Evolutionary conservation across 805 yeast species (phyloP).

Genomic region (Jamesozyma piceae): DNA sequence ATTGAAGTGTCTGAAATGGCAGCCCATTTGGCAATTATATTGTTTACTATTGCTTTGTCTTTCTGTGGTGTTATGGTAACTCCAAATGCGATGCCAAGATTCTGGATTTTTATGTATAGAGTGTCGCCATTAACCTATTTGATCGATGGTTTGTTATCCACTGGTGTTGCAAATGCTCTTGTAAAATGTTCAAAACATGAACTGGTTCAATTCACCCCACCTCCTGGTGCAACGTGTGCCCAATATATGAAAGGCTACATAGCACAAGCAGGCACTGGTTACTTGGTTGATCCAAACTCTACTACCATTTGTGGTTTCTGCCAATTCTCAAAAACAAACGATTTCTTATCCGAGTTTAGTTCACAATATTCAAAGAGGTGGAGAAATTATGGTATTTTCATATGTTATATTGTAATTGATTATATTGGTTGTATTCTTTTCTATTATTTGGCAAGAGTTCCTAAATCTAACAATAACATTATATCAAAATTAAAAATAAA

Average conservation of each 20-base stretch:
- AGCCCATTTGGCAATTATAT: constrained; percentile 47
- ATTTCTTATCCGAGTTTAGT: constrained; percentile 42
- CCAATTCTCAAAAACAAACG: constrained; percentile 45
- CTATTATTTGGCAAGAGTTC: constrained; percentile 65
- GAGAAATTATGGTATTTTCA: constrained; percentile 55
- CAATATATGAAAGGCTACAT: constrained; percentile 39
- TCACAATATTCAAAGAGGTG: constrained; percentile 35
- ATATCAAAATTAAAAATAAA: no score
- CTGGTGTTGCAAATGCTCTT: constrained; percentile 44
- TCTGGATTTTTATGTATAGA: constrained; percentile 76
- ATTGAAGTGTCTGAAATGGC: constrained; percentile 53
- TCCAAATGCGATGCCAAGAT: constrained; percentile 54
- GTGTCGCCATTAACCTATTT: constrained; percentile 65
- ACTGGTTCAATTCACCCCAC: constrained; percentile 42
- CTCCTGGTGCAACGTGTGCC: constrained; percentile 49
- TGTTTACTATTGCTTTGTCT: constrained; percentile 54
- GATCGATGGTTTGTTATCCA: constrained; percentile 44
- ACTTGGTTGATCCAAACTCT: constrained; percentile 37
- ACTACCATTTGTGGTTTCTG: constrained; percentile 54
- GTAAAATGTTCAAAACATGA: constrained; percentile 45
- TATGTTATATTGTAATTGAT: constrained; percentile 42
- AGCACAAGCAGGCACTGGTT: constrained; percentile 36
- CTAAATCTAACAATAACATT: constrained; percentile 37
- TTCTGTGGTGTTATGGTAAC: constrained; percentile 74
- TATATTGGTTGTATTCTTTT: constrained; percentile 32